Percentiles rank a stretch among this genome's conserved stretches.
phyloP scores from a whole-genome alignment of 148 eudicot genomes.

The Chenopodium album region DNA sequence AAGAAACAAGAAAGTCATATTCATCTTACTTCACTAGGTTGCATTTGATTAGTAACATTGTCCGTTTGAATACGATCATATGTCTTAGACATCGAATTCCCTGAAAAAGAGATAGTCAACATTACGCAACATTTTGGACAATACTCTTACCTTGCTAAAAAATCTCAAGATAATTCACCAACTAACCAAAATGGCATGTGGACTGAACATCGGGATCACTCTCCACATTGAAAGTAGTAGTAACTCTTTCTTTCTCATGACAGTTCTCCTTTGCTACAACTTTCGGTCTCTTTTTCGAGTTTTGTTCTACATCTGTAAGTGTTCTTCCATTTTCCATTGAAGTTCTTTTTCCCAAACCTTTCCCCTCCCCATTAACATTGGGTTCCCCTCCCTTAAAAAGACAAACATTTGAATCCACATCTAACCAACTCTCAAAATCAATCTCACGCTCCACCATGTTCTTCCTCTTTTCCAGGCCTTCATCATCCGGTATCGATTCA shows the following conservation, averaged over 20 bases:
- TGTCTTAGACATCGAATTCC: slow-evolving; percentile 19
- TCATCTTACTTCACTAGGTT: slow-evolving; percentile 29
- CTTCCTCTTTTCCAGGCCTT: too few species aligned
- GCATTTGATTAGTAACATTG: slow-evolving; percentile 14
- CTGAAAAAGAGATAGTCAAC: slow-evolving; percentile 27
- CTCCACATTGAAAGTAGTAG: slow-evolving; percentile 13
- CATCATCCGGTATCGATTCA: too few species aligned
- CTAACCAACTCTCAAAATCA: slow-evolving; percentile 16
- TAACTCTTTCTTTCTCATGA: not conserved
- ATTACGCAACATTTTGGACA: not conserved
- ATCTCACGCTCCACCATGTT: not conserved
- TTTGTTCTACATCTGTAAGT: slow-evolving; percentile 8
- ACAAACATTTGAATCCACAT: slow-evolving; percentile 27
- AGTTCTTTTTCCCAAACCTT: slow-evolving; percentile 4
- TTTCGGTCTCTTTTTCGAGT: slow-evolving; percentile 16
- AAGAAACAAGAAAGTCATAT: slow-evolving; percentile 13
- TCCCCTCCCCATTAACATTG: slow-evolving; percentile 7
- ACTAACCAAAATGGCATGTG: slow-evolving; percentile 15
- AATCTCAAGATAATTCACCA: not conserved
- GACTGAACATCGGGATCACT: not conserved
- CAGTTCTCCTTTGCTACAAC: slow-evolving; percentile 2
- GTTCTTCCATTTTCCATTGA: not conserved
- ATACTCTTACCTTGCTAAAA: not conserved
- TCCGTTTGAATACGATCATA: slow-evolving; percentile 2
- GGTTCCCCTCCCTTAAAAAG: slow-evolving; percentile 31